phyloP scores from a whole-genome alignment of 2,329 filamentous ascomycete genomes.

The Rhynchosporium secalis region DNA sequence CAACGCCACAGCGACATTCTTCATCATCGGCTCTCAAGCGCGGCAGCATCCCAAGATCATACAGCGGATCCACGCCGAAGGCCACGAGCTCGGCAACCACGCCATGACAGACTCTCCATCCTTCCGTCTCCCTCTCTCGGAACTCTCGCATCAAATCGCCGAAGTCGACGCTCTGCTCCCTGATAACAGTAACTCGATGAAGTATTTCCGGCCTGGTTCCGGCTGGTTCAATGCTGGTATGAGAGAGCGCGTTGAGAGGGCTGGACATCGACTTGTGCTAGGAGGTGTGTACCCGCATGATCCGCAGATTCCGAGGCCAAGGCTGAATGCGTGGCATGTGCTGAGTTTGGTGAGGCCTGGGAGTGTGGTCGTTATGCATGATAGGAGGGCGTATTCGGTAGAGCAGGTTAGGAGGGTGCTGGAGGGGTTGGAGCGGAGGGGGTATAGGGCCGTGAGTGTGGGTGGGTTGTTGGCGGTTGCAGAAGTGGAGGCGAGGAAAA shows the following conservation, averaged over 20 bases:
- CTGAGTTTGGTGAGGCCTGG: slow-evolving; percentile 77
- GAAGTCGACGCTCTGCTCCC: slow-evolving; percentile 57
- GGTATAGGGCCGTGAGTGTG: slow-evolving; percentile 72
- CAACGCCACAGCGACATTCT: slow-evolving; percentile 78
- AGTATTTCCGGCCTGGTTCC: slow-evolving; percentile 80
- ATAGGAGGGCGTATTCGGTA: slow-evolving; percentile 77
- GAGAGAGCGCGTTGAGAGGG: slow-evolving; percentile 55
- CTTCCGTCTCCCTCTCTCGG: slow-evolving; percentile 56
- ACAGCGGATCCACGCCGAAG: slow-evolving; percentile 56
- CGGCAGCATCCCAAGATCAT: slow-evolving; percentile 55
- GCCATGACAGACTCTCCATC: slow-evolving; percentile 85
- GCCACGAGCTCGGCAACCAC: slow-evolving; percentile 81
- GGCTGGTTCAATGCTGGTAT: slow-evolving; percentile 78
- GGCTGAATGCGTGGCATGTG: slow-evolving; percentile 75
- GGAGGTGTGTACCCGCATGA: slow-evolving; percentile 89
- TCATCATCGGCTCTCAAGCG: slow-evolving; percentile 81
- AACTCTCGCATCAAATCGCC: slow-evolving; percentile 63
- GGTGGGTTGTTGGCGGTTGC: slow-evolving; percentile 58
- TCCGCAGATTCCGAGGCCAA: slow-evolving; percentile 72
- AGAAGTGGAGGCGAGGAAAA: slow-evolving; percentile 21
- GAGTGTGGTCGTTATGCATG: slow-evolving; percentile 82
- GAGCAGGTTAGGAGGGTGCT: slow-evolving; percentile 75
- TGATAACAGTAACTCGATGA: slow-evolving; percentile 52
- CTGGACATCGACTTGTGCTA: slow-evolving; percentile 74
- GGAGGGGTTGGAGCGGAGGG: slow-evolving; percentile 66